Base-by-base conservation (phyloP, 768 basidiomycete genomes). In the Hygrophorus russula region DNA sequence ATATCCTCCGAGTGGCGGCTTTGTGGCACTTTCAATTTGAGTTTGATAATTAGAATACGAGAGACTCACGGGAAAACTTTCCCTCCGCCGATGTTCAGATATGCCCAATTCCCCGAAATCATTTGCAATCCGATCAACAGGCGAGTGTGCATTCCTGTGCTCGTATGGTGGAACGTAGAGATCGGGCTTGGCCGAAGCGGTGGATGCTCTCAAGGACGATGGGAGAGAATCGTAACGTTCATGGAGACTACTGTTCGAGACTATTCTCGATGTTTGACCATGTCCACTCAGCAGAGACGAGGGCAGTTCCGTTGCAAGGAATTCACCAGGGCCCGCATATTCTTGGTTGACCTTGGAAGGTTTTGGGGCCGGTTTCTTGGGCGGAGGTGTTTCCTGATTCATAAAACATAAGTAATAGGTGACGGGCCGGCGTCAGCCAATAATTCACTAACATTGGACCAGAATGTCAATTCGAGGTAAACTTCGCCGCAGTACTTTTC, bases 401-500 rank as follows among this genome's bases (percentile, higher is more conserved):
- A 47, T 11, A 10, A 45, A 50, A 4, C 38, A 36, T 36, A 40
- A 40, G 20, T 40, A 50, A 3, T n/a, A n/a, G n/a, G n/a, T n/a
- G n/a, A n/a, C n/a, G n/a, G 37, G 14, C 6, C n/a, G 15, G 20
- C 19, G 28, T 35, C 20, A n/a, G 13, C 7, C 15, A 19, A n/a
- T 7, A 34, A 35, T 19, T 27, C 20, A 71, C 82, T 45, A 49
- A 89, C 88, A 58, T 90, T 89, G 8, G 92, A 92, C 80, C 88
- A 99, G 65, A 94, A 98, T 0, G 96, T 99, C 54, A 98, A 61
- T 59, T 99, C 96, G 15, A 98, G 69, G 57, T 94, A 98, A 10
- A 99, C 81, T 60, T 98, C 94, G 5, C 96, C 96, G 19, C 82
- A 80, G 59, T 96, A 97, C 52, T 88, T 88, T 49, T 89, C 89